Conservation (phyloP, 176 grass and related monocot genomes). For the Coix lacrymajobi region DNA sequence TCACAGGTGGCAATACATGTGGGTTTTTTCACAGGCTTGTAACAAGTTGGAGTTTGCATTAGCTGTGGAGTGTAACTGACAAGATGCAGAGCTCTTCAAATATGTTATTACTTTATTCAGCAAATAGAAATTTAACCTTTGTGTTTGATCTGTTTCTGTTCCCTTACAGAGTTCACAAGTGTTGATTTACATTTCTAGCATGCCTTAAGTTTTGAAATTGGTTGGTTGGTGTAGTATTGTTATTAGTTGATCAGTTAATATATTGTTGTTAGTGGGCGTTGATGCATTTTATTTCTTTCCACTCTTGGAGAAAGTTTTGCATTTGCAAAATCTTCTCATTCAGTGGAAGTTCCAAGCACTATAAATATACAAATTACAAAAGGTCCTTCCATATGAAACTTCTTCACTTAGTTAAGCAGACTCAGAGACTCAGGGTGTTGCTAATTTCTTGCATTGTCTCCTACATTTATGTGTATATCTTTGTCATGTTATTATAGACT, state of each 20-base stretch:
- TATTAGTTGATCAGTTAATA: neutral
- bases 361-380: neutral
- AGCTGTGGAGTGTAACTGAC: conserved; percentile 22
- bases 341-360: neutral
- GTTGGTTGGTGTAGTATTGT: neutral
- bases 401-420: neutral
- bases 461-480: neutral
- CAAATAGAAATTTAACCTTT: neutral
- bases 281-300: neutral
- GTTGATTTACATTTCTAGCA: neutral
- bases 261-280: neutral
- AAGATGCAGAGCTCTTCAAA: conserved; percentile 14
- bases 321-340: neutral
- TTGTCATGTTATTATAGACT: conserved; percentile 3
- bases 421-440: neutral
- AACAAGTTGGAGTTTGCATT: conserved; percentile 27
- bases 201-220: conserved; percentile 16
- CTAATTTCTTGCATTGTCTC: neutral
- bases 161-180: neutral
- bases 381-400: neutral
- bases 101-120: conserved; percentile 1
- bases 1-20: conserved; percentile 66
- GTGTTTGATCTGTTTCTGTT: neutral
- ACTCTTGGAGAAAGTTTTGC: neutral
- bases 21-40: conserved; percentile 47